Evolutionary conservation across 2,329 filamentous ascomycete genomes (phyloP).

Genomic region (Tetracladium maxilliforme): DNA sequence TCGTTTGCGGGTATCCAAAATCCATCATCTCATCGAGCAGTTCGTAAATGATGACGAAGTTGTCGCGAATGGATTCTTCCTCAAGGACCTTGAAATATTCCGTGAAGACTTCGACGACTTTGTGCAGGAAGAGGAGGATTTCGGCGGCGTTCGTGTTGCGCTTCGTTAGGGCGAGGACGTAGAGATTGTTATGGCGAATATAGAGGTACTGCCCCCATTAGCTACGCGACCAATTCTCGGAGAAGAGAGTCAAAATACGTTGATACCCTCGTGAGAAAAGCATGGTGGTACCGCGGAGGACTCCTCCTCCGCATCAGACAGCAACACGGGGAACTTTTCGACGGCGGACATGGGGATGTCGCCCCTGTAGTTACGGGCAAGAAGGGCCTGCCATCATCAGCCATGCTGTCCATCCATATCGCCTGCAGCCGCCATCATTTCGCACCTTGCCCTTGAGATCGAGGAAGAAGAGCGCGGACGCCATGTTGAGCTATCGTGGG

Average conservation of each 20-base stretch:
- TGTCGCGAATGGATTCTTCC: conserved; percentile 96
- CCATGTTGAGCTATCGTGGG: conserved; percentile 48
- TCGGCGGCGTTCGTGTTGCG: conserved; percentile 98
- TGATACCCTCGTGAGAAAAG: conserved; percentile 97
- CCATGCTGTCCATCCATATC: too few species aligned
- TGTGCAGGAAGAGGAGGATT: conserved; percentile 94
- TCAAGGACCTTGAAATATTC: conserved; percentile 99
- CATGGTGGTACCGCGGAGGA: conserved; percentile 93
- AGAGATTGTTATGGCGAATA: conserved; percentile 98
- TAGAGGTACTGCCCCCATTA: conserved; percentile 65
- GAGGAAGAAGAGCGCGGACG: conserved; percentile 94
- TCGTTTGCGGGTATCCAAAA: conserved; percentile 97
- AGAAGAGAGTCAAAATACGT: conserved; percentile 39
- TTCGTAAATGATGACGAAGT: conserved; percentile 99
- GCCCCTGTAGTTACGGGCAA: conserved; percentile 95
- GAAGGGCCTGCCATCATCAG: conserved; percentile 57
- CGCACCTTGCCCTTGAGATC: conserved; percentile 97
- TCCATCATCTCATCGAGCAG: conserved; percentile 99
- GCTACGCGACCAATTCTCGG: conserved; percentile 1
- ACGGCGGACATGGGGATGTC: conserved; percentile 99
- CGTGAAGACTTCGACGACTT: conserved; percentile 96
- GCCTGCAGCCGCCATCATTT: background rate
- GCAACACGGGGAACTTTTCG: conserved; percentile 89
- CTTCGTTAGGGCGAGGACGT: conserved; percentile 93
- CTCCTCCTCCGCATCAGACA: conserved; percentile 98